Conservation (phyloP, 257 asterid species). For the Ballota nigra region DNA sequence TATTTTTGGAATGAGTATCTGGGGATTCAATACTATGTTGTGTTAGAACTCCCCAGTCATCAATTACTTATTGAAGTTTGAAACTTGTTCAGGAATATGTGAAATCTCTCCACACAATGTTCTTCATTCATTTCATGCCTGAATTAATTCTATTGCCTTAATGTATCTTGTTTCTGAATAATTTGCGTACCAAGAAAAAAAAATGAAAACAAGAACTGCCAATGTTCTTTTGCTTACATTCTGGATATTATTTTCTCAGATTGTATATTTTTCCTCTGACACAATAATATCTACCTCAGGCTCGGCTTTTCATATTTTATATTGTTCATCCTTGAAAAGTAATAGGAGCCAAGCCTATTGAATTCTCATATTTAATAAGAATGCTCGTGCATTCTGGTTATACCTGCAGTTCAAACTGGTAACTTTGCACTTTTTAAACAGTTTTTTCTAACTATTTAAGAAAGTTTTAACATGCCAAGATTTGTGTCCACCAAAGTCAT, state of each 20-base stretch:
- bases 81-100: not conserved
- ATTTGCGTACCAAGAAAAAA: not conserved
- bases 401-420: not conserved
- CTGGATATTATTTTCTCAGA: conserved; percentile 3
- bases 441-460: not conserved
- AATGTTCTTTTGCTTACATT: not conserved
- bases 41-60: not conserved
- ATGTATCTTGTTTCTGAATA: not conserved
- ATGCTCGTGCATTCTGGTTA: not conserved
- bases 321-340: not conserved
- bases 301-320: not conserved
- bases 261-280: not conserved
- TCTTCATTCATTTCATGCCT: not conserved
- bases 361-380: not conserved
- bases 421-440: not conserved
- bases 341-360: not conserved
- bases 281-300: not conserved
- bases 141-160: not conserved
- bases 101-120: not conserved
- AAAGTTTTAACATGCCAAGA: not conserved
- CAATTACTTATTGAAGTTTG: not conserved
- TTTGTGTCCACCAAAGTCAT: not conserved
- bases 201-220: not conserved
- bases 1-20: not conserved
- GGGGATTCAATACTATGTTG: conserved; percentile 2